Conservation (phyloP, 2,329 filamentous ascomycete species). For the Colletotrichum destructivum region DNA sequence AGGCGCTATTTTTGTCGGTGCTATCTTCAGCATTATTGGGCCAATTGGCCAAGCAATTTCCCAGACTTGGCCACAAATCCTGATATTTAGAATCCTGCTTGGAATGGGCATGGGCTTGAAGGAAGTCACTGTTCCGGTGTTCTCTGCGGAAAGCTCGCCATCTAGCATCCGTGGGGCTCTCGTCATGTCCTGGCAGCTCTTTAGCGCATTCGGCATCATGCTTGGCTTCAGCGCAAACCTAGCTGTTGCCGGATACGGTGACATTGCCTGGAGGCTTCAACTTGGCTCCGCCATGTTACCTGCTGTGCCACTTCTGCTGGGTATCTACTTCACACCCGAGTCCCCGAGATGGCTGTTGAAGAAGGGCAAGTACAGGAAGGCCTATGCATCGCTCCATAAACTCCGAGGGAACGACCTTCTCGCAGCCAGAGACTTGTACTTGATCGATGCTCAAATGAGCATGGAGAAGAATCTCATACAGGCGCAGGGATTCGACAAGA, state of each 20-base stretch:
- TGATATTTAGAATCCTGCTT: constrained; percentile 64
- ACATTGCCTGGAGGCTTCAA: constrained; percentile 71
- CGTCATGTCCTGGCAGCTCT: constrained; percentile 82
- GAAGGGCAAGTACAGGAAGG: constrained; percentile 67
- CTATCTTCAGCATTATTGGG: constrained; percentile 73
- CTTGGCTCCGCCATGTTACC: constrained; percentile 75
- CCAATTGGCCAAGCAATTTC: constrained; percentile 73
- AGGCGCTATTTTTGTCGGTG: constrained; percentile 75
- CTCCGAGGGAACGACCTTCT: constrained; percentile 72
- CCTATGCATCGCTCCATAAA: constrained; percentile 68
- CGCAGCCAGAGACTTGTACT: constrained; percentile 75
- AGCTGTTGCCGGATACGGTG: constrained; percentile 64
- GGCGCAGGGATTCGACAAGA: constrained; percentile 45
- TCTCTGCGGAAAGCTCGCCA: constrained; percentile 67
- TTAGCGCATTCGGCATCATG: constrained; percentile 70
- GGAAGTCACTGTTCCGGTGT: constrained; percentile 66
- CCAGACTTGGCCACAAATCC: constrained; percentile 72
- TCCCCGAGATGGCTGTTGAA: constrained; percentile 78
- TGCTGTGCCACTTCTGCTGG: constrained; percentile 65
- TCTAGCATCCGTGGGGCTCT: constrained; percentile 69
- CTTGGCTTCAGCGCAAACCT: constrained; percentile 72
- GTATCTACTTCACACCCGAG: constrained; percentile 75
- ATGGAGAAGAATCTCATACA: constrained; percentile 45
- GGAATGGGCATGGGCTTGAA: constrained; percentile 74
- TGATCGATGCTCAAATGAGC: constrained; percentile 62